Evolutionary conservation across 345 rosid genomes (phyloP).

Genomic region (Odontarrhena argentea): DNA sequence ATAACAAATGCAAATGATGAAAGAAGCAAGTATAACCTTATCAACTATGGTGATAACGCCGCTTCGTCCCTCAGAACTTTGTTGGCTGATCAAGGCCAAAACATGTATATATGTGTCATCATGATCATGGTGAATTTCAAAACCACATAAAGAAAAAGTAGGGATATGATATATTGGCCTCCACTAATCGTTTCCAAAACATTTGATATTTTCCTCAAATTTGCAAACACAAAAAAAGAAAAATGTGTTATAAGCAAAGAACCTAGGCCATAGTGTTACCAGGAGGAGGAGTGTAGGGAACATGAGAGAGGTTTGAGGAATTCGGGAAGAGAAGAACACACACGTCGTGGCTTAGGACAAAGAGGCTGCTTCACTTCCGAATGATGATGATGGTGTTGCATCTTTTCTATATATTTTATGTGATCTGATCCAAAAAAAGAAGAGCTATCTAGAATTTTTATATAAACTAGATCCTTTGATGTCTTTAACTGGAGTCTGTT

Average conservation of each 20-base stretch:
- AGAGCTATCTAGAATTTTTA: background rate
- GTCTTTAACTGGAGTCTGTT: conserved; percentile 2
- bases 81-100: conserved; percentile 48
- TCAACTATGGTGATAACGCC: conserved; percentile 50
- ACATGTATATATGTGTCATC: background rate
- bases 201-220: background rate
- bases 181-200: background rate
- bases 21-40: conserved; percentile 42
- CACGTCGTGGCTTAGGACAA: conserved; percentile 79
- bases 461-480: background rate
- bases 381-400: conserved; percentile 48
- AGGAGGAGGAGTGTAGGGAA: conserved; percentile 47
- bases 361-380: conserved; percentile 49
- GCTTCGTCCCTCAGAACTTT: conserved; percentile 45
- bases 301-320: conserved; percentile 62
- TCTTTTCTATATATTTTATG: conserved; percentile 14
- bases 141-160: background rate
- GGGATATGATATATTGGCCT: background rate
- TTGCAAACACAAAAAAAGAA: background rate
- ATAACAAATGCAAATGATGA: background rate
- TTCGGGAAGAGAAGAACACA: conserved; percentile 54
- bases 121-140: conserved; percentile 1
- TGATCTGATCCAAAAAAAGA: conserved; percentile 11
- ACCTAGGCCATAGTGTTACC: conserved; percentile 2
- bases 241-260: background rate